Conservation (phyloP, 352 stramenopile genomes). For the Globisporangium viniferum region DNA sequence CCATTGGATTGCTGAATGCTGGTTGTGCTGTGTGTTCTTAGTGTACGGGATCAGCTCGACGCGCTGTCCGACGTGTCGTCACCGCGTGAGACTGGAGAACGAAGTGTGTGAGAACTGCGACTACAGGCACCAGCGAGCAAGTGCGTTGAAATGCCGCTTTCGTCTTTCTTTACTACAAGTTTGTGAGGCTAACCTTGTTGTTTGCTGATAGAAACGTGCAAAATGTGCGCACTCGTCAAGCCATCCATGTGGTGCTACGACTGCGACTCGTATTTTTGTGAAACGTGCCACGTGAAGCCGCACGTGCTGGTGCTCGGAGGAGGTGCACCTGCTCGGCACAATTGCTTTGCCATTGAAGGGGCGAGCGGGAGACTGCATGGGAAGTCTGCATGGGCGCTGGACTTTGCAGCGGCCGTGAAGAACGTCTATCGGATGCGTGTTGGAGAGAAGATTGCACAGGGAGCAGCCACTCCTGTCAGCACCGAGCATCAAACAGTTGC, state of each 20-base stretch:
- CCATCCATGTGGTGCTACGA: constrained; percentile 64
- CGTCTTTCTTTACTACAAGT: background rate
- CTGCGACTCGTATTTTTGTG: constrained; percentile 65
- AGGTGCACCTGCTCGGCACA: constrained; percentile 28
- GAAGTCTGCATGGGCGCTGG: constrained; percentile 38
- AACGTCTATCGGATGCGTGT: constrained; percentile 29
- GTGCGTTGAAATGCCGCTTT: constrained; percentile 23
- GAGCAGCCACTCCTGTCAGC: background rate
- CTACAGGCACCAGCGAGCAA: constrained; percentile 28
- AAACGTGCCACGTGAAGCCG: constrained; percentile 44
- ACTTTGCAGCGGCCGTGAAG: constrained; percentile 31
- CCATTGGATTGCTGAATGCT: constrained; percentile 1
- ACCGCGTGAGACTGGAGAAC: constrained; percentile 30
- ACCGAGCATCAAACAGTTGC: background rate
- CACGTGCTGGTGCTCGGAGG: constrained; percentile 46
- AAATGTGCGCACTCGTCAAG: constrained; percentile 30
- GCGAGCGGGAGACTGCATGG: constrained; percentile 48
- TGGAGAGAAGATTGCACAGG: constrained; percentile 21
- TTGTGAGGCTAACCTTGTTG: constrained; percentile 1
- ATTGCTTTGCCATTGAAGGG: constrained; percentile 54
- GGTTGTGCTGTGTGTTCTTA: constrained; percentile 16
- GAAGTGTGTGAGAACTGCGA: constrained; percentile 41
- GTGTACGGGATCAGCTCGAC: constrained; percentile 63
- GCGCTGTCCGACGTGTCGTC: constrained; percentile 44
- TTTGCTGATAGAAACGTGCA: constrained; percentile 33